phyloP scores from a whole-genome alignment of 1,284 basidiomycete species.

The Mixia osmundae region DNA sequence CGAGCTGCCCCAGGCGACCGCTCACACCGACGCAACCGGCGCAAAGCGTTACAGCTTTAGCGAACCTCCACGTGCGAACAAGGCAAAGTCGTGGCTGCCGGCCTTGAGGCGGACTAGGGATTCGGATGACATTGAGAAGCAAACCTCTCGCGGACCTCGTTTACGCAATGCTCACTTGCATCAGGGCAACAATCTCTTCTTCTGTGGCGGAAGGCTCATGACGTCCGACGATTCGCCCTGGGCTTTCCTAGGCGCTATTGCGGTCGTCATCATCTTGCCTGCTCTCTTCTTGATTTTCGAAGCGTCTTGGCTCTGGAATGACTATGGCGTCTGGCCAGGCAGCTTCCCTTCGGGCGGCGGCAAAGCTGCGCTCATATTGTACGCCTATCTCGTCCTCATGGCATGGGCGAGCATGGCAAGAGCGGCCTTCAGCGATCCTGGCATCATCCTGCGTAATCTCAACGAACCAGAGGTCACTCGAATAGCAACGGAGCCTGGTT shows the following conservation, averaged over 20 bases:
- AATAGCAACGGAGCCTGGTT: conserved; percentile 32
- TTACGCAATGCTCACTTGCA: conserved; percentile 1
- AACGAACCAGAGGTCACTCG: conserved; percentile 43
- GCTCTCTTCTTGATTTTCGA: conserved; percentile 34
- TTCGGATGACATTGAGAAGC: background rate
- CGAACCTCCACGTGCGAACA: background rate
- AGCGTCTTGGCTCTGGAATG: conserved; percentile 52
- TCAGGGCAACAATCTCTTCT: conserved; percentile 37
- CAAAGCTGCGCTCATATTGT: conserved; percentile 44
- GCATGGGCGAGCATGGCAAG: conserved; percentile 43
- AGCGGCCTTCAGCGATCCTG: conserved; percentile 55
- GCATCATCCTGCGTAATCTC: conserved; percentile 60
- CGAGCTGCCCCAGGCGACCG: too few relatives aligned
- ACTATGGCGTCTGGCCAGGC: conserved; percentile 52
- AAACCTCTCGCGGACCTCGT: too few relatives aligned
- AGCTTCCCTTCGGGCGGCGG: conserved; percentile 44
- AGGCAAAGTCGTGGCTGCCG: background rate
- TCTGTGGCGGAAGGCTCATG: conserved; percentile 40
- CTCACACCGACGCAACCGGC: too few relatives aligned
- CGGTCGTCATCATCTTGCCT: conserved; percentile 23
- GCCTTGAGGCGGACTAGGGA: background rate
- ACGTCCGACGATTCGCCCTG: conserved; percentile 62
- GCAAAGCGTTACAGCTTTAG: too few relatives aligned
- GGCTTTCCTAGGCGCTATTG: conserved; percentile 44
- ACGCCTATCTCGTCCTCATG: conserved; percentile 14